Conservation (phyloP, 352 stramenopile genomes). For the Blastocystis sp. region DNA sequence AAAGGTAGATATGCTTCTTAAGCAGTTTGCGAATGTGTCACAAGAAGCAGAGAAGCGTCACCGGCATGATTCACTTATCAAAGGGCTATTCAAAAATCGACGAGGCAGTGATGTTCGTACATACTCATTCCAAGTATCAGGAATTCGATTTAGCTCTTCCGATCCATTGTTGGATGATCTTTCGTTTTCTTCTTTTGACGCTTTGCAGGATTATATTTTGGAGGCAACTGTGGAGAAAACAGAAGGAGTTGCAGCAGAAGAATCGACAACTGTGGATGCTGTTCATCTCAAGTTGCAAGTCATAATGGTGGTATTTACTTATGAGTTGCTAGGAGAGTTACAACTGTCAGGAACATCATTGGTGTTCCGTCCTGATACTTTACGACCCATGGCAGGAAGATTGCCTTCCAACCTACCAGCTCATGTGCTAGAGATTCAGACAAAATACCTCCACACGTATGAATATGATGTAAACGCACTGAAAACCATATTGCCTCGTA, state of each 20-base stretch:
- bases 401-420: not conserved
- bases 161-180: constrained; percentile 1
- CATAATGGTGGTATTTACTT: not conserved
- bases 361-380: not conserved
- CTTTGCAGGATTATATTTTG: constrained; percentile 5
- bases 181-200: not conserved
- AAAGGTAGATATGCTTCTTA: not conserved
- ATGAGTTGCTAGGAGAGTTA: not conserved
- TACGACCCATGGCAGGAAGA: not conserved
- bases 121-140: not conserved
- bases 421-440: not conserved
- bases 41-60: not conserved
- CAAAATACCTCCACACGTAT: not conserved
- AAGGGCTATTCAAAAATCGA: not conserved
- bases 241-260: not conserved
- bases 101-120: not conserved
- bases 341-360: not conserved
- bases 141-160: not conserved
- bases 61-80: not conserved
- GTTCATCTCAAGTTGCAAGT: not conserved
- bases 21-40: not conserved
- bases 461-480: not conserved
- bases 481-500: not conserved
- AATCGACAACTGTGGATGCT: not conserved
- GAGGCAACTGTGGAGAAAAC: constrained; percentile 4